Evolutionary conservation across 192 early-diverging fungal species (phyloP).

Genomic region (Mortierella antarctica): DNA sequence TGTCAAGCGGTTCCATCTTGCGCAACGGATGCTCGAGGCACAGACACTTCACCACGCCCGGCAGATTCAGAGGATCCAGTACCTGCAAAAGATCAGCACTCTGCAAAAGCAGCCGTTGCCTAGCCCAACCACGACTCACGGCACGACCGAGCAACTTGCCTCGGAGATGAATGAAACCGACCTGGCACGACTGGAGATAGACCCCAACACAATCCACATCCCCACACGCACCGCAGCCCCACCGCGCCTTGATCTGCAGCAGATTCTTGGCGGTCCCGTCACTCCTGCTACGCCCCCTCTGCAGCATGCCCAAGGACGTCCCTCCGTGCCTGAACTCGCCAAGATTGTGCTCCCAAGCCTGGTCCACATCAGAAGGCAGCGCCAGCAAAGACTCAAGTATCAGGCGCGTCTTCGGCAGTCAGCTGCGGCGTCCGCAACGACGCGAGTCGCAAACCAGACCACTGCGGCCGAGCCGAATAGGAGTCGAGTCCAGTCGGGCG

Average conservation of each 20-base stretch:
- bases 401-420: conserved; percentile 33
- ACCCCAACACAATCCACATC: conserved; percentile 37
- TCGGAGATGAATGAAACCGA: background rate
- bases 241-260: conserved; percentile 18
- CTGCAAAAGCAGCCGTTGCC: conserved; percentile 4
- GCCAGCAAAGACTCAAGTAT: conserved; percentile 30
- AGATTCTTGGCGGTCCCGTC: conserved; percentile 10
- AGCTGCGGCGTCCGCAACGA: background rate
- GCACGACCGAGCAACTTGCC: background rate
- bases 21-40: conserved; percentile 32
- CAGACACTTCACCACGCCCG: conserved; percentile 36
- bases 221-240: conserved; percentile 2
- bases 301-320: background rate
- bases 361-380: conserved; percentile 36
- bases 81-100: conserved; percentile 29
- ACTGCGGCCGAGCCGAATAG: background rate
- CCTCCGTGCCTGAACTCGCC: conserved; percentile 14
- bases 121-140: background rate
- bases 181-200: conserved; percentile 22
- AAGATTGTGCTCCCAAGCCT: conserved; percentile 27
- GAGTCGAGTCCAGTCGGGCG: too few species aligned
- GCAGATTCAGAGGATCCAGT: conserved; percentile 41
- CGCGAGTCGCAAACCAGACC: background rate
- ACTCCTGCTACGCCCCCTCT: background rate
- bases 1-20: conserved; percentile 22